Evolutionary conservation across 495 filamentous ascomycete species (phyloP), one percentile per base, ranked within the genome.

Genomic region (Cercophora scortea): DNA sequence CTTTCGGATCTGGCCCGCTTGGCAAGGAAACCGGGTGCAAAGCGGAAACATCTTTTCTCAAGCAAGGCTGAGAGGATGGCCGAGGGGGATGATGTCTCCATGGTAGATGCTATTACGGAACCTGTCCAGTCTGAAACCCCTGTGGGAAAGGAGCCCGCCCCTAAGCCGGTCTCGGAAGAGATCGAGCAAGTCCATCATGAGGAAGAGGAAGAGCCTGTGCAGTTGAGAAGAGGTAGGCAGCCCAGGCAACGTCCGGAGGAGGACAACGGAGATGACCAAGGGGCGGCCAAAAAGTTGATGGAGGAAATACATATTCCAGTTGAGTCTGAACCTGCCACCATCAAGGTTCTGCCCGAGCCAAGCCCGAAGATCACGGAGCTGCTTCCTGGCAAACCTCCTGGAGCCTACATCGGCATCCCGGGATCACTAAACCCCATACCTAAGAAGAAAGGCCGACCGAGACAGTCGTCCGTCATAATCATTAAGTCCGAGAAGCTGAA

Each of bases 391-490:
- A 55, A 18, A 6, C 50, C 49, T 7, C 52, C 57, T 1, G 45
- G 49, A 8, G 62, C 43, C 13, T 58, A 52, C 34, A 48, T 56
- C 39, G 60, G 60, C n/a, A 46, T 34, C 6, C 55, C 60, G 19
- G 50, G 58, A 8, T 64, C 62, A 11, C 42, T 62, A 7, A 50
- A 62, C 33, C 62, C 61, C 8, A 42, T 33, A 8, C 49, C 38
- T 6, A 50, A 42, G 13, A 50, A 33, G 33, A 32, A 32, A 19
- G 51, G 57, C 18, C 42, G 45, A 11, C 54, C 50, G 19, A 63
- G 41, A 34, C 61, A 60, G 43, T 70, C 71, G n/a, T 34, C 66
- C 2, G 68, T 73, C 15, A 49, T 71, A 2, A 61, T 64, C 36
- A 65, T 73, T 34, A 62, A 57, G 42, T 53, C 52, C 1, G 57